Base-by-base conservation (phyloP, 352 stramenopile species). In the Phytophthora capsici region DNA sequence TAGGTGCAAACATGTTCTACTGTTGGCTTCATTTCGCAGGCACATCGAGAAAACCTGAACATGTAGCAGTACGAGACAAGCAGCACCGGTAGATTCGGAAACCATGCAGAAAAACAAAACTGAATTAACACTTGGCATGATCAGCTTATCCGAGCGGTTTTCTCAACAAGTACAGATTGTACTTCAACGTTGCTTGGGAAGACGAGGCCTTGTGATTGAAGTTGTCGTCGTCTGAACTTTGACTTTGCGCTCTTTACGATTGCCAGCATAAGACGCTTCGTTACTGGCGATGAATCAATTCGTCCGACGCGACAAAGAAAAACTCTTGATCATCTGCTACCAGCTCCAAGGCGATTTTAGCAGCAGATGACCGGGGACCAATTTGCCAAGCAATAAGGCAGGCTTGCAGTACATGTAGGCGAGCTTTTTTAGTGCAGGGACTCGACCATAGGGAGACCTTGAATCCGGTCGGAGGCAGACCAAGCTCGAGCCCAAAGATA, bases 381-480 rank as follows among this genome's bases (percentile, higher is more conserved):
- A 20, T 41, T 41, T 41, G 34, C 6, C 13, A 14, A 13, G 10
- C 34, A 40, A 13, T 6, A 8, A 12, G 9, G 28, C 28, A 34
- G 14, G 28, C 9, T 14, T 34, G 28, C 28, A 34, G 28, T 28
- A 6, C 25, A 28, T 28, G 25, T 12, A 34, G 28, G 28, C 10
- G 28, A 34, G 28, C 28, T 14, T 13, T n/a, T 34, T 34, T 34
- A 34, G 28, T 34, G 25, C 25, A 28, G 4, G 25, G 4, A 14
- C 36, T 41, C n/a, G 30, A 28, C 32, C 58, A 73, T 58, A 69
- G 65, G 30, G 65, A 43, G 50, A 26, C 25, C 10, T 26, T 38
- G 63, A 73, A 73, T 68, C 57, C 51, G 51, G 43, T 73, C 57
- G 20, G 51, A 73, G 64, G 57, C 64, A 51, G 63, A 57, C 34